A percentile compares a stretch with the other conserved stretches of the same genome.
phyloP scores from a whole-genome alignment of 129 eudicot species.

The Calendula officinalis region DNA sequence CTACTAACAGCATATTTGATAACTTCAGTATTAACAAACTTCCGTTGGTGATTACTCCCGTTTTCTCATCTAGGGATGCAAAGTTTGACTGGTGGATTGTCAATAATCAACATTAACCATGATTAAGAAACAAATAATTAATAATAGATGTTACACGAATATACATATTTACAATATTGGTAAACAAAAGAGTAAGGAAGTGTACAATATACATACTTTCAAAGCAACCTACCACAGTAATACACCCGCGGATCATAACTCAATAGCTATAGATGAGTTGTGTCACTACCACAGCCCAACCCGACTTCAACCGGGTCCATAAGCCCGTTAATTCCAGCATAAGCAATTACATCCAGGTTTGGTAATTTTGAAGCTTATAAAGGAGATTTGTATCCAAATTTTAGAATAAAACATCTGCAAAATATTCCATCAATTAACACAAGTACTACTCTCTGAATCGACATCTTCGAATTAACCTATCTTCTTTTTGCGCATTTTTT shows the following conservation, averaged over 20 bases:
- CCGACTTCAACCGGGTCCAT: slow-evolving; percentile 99
- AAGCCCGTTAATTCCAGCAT: slow-evolving; percentile 87
- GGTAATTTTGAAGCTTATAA: slow-evolving; percentile 68
- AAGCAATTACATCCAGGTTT: slow-evolving; percentile 83
- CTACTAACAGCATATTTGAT: too few species aligned
- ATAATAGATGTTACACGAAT: too few species aligned
- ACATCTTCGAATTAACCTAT: slow-evolving; percentile 44
- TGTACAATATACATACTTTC: too few species aligned
- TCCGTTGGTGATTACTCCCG: too few species aligned
- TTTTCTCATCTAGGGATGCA: too few species aligned
- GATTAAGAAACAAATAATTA: too few species aligned
- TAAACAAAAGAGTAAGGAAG: too few species aligned
- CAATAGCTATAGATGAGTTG: slow-evolving; percentile 83
- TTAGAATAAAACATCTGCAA: slow-evolving; percentile 89
- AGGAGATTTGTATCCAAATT: slow-evolving; percentile 78
- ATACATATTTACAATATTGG: too few species aligned
- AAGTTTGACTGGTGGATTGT: too few species aligned
- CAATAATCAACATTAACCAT: too few species aligned
- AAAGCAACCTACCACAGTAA: slow-evolving; percentile 50
- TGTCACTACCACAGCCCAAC: slow-evolving; percentile 87
- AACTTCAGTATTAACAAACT: too few species aligned
- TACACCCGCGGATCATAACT: slow-evolving; percentile 93
- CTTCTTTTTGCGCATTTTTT: slow-evolving; percentile 12
- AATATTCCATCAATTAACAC: slow-evolving; percentile 84
- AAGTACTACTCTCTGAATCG: slow-evolving; percentile 75